Conservation (phyloP, 2,329 filamentous ascomycete genomes). For the Paecilomyces dactylethromorphus region DNA sequence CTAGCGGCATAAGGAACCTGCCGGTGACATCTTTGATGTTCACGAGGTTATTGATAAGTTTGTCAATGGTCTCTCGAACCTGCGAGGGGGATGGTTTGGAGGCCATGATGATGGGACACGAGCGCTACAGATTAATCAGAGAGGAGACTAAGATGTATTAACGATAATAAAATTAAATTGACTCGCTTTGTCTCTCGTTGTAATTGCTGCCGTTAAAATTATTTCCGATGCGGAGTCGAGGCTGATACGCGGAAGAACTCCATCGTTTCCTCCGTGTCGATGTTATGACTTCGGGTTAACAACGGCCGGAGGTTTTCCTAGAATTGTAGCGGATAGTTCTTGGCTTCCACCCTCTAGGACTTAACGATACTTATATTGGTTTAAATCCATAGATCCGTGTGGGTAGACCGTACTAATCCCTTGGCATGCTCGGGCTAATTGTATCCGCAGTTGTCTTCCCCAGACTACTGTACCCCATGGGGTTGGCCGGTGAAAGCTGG, state of each 20-base stretch:
- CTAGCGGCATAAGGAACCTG: slow-evolving; percentile 63
- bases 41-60: slow-evolving; percentile 66
- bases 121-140: not conserved
- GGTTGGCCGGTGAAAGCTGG: not conserved
- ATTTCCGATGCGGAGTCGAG: slow-evolving; percentile 5
- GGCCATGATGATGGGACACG: slow-evolving; percentile 9
- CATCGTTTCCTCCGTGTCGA: slow-evolving; percentile 5
- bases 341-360: not conserved
- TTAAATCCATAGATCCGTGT: not conserved
- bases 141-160: too few species aligned
- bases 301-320: not conserved
- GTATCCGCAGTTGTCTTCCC: not conserved
- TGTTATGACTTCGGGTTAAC: slow-evolving; percentile 3
- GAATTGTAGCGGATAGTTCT: not conserved
- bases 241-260: slow-evolving; percentile 8
- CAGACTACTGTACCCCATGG: not conserved
- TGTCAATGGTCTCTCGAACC: slow-evolving; percentile 52
- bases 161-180: not conserved
- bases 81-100: slow-evolving; percentile 20
- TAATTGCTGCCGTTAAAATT: slow-evolving; percentile 11
- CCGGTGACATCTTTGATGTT: slow-evolving; percentile 72
- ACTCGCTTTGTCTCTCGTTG: not conserved
- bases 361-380: not conserved
- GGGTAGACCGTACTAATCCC: not conserved
- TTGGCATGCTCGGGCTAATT: not conserved